These are phyloP conservation scores for Kregervanrija fluxuum DNA, from an alignment of 805 yeast genomes.

Conservation along the genomic window DNA sequence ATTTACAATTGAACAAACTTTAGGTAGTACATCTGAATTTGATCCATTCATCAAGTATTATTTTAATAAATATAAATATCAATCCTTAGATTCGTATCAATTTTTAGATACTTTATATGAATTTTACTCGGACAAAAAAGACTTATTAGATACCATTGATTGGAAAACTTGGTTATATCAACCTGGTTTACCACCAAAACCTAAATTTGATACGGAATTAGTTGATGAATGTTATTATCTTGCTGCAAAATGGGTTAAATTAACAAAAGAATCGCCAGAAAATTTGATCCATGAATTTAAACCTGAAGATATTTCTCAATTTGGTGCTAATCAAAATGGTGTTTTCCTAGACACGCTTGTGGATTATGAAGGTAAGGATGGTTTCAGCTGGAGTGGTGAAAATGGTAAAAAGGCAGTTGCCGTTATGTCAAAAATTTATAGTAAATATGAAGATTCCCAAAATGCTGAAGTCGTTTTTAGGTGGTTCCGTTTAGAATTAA, in stretches of 20 bases:
- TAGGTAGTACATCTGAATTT: conserved; percentile 69
- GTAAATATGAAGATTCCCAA: conserved; percentile 41
- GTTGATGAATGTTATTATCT: conserved; percentile 65
- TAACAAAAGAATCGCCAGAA: conserved; percentile 25
- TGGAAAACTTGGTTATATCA: conserved; percentile 80
- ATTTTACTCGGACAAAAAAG: conserved; percentile 38
- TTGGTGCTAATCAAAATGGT: conserved; percentile 70
- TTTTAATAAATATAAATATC: conserved; percentile 59
- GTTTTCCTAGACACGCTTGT: conserved; percentile 69
- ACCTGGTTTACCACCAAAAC: conserved; percentile 88
- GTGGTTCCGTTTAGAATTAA: conserved; percentile 63
- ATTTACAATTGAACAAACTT: conserved; percentile 59
- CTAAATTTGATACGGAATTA: conserved; percentile 68
- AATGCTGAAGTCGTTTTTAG: conserved; percentile 81
- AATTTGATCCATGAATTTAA: conserved; percentile 32
- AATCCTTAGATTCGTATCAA: conserved; percentile 74
- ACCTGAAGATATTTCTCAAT: conserved; percentile 42
- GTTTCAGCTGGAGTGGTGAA: conserved; percentile 28
- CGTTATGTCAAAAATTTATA: conserved; percentile 27
- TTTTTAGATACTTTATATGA: conserved; percentile 71
- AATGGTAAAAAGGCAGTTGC: conserved; percentile 28
- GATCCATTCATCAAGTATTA: conserved; percentile 78
- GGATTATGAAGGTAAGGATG: conserved; percentile 38
- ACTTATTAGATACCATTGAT: conserved; percentile 59
- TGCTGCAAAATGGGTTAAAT: conserved; percentile 56